Evolutionary conservation across 129 eudicot species (phyloP), one percentile per base, ranked within the genome.

Genomic region (Kitagawia praeruptora): DNA sequence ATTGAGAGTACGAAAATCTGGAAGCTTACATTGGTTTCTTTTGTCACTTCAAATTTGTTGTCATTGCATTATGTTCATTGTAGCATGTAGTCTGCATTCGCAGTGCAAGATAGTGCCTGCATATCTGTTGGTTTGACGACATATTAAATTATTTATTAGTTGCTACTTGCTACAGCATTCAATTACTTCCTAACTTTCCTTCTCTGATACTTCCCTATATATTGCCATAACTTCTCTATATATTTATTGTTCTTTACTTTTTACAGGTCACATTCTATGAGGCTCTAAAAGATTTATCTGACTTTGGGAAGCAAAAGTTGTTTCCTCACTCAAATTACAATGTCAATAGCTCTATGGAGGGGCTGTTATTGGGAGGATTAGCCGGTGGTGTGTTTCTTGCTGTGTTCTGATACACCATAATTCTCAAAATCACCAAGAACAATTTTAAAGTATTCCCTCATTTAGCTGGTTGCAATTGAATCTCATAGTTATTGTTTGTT

Each of bases 291-390:
- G 92, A 86, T 63, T 27, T 88, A 79, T 80, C 96, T 78, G 91
- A 89, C 49, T 87, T 88, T 71, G 97, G 97, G 83, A 87, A 78
- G 81, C 84, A 83, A 46, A 87, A 85, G 81, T 87, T 89, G 86
- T 79, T 86, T 51, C 91, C 88, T 72, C 80, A 87, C 80, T 84
- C 96, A 77, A 81, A 83, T 61, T 81, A 85, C 84, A 88, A 81
- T 27, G 82, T 84, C 19, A 93, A 88, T 84, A 84, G 91, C 78
- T 79, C 97, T 80, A 48, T 93, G 37, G 98, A 93, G 87, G 98
- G 98, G 82, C 90, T 93, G 73, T 47, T 93, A 18, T 83, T 93
- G 82, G 98, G 98, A 88, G 98, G 98, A 83, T 82, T 93, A 84
- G 98, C 98, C 46, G 98, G 98, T 13, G 98, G 98, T 93, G 87